Evolutionary conservation across 2,329 filamentous ascomycete species (phyloP), one percentile per base, ranked within the genome.

Genomic region (Botrytis squamosa): DNA sequence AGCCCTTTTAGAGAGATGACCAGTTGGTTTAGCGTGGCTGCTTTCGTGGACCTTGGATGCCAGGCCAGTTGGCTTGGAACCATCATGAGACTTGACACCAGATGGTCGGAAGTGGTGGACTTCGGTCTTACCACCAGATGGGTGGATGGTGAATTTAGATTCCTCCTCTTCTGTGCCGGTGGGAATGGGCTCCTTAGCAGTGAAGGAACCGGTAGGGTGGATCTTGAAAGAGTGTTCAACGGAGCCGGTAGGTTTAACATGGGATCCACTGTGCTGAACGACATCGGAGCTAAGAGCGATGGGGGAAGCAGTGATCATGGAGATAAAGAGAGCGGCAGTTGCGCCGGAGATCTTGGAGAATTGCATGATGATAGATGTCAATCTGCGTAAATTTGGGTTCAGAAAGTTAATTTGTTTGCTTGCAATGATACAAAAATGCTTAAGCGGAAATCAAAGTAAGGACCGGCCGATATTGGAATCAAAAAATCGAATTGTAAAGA

Each of bases 231-330:
- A 40, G 36, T 68, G 25, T 8, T 68, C 46, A 1, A 55, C 40
- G 25, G 64, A 2, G 33, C 46, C 22, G 4, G 64, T 67, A 16
- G 44, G 44, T 20, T 52, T 38, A 12, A 52, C 14, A 33, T 67
- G 64, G 4, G 65, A 40, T 29, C 36, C 46, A 20, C 65, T 67
- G 25, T 25, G 25, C 22, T 68, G 46, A 25, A 40, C n/a, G 5
- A 20, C 14, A 55, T 68, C 65, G 36, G 36, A 55, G 9, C 9
- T 68, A 20, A 55, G 46, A 8, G 65, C 46, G 16, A 71, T 64
- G 16, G 69, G 69, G 29, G 69, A 71, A 16, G 69, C 69, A 4
- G 57, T 64, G 33, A 71, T 71, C 33, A 71, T 52, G 25, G 69
- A 71, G 42, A 71, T 64, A 4, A 71, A 57, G 25, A 71, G 69